These are phyloP conservation scores for Tricholoma terreum DNA, from an alignment of 768 basidiomycete species.

Conservation along the genomic window DNA sequence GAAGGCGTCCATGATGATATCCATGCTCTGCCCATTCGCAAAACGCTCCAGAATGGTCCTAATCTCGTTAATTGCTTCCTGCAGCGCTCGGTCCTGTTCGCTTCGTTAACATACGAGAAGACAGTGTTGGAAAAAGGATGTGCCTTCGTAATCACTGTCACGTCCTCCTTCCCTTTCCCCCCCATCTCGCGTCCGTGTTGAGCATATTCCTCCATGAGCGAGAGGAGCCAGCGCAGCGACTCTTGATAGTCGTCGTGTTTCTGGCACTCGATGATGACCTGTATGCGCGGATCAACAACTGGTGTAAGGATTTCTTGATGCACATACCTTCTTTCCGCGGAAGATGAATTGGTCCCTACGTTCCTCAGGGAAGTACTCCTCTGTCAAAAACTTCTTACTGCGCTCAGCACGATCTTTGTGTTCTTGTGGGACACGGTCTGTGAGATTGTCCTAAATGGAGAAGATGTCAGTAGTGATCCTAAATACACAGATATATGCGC, in stretches of 20 bases:
- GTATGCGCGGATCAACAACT: background rate
- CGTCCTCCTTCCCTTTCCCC: constrained; percentile 18
- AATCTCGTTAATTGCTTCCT: constrained; percentile 57
- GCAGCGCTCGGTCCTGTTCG: constrained; percentile 52
- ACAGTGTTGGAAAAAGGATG: constrained; percentile 5
- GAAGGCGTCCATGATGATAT: constrained; percentile 66
- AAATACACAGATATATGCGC: constrained; percentile 27
- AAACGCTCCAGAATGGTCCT: constrained; percentile 88
- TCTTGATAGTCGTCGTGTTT: constrained; percentile 89
- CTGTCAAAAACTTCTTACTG: constrained; percentile 64
- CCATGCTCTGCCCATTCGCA: constrained; percentile 69
- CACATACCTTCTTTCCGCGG: constrained; percentile 79
- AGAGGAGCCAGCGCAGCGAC: constrained; percentile 70
- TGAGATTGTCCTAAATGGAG: constrained; percentile 21
- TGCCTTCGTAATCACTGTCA: constrained; percentile 24
- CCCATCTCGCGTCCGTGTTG: constrained; percentile 39
- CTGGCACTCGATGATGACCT: constrained; percentile 87
- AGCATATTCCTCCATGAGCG: constrained; percentile 60
- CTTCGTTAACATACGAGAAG: background rate
- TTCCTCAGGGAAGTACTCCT: constrained; percentile 89
- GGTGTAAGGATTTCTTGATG: background rate
- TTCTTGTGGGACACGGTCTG: constrained; percentile 63
- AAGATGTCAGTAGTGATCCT: background rate
- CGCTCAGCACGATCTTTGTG: constrained; percentile 61
- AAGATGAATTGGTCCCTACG: constrained; percentile 91